Base-by-base conservation (phyloP, 176 grass and related monocot genomes). In the Triticum turgidum region DNA sequence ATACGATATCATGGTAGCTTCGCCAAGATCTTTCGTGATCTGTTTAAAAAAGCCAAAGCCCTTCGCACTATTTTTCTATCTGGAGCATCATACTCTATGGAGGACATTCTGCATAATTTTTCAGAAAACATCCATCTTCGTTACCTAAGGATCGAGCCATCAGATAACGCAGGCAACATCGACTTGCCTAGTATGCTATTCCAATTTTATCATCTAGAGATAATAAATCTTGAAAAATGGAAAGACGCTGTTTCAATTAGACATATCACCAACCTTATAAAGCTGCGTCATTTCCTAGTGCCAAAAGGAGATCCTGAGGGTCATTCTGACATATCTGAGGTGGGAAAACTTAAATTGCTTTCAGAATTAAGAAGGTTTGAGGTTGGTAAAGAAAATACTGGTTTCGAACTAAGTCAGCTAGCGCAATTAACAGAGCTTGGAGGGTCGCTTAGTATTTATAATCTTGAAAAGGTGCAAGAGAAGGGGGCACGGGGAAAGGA, bases 61-160 rank as follows among this genome's bases (percentile, higher is more conserved):
- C 47, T 87, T 13, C 73, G 74, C 1, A 34, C 61, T 1, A 47
- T 87, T 72, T 4, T 54, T 14, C 10, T 82, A 0, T 70, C 5
- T n/a, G 17, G 1, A 6, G 30, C 29, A 82, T 24, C 5, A 7
- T 82, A 52, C 5, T 24, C 6, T 9, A 1, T 24, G 17, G 27
- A 37, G 1, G 65, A 82, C 34, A 0, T 82, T 11, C 22, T 82
- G 5, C 17, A 0, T 20, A 69, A 61, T 9, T 20, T 87, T 32
- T 15, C 17, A 0, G 5, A 38, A 24, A 11, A 47, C 14, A 21
- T 80, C 7, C 85, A 80, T 87, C 85, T 87, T 81, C 85, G 49
- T 0, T 87, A 87, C 62, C 24, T 81, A 11, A 45, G 37, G 38
- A 41, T 61, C 5, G 25, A 22, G n/a, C 21, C 35, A 14, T 11